Base-by-base conservation (phyloP, 78 protist genomes). In the Chrysochromulina parva region DNA sequence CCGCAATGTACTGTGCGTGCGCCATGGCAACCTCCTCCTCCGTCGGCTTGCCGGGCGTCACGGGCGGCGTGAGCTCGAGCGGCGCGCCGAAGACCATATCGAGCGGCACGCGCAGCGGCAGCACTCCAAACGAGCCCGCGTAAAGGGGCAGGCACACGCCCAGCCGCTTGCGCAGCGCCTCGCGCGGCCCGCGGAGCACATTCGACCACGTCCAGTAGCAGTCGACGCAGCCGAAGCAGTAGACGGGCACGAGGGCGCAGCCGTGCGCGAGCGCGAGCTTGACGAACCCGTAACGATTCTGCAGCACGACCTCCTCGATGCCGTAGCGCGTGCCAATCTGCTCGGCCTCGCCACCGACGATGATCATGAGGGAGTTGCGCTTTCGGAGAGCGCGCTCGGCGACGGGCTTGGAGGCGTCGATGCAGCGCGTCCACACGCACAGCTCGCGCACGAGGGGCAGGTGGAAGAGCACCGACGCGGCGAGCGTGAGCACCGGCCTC, bases 361-460 rank as follows among this genome's bases (percentile, higher is more conserved):
- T 10, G 9, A 80, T n/a, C 28, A 5, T 19, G 47, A 80, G 10
- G 10, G 57, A 47, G 55, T 3, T 1, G 28, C 85, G 55, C 20
- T 13, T 7, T 2, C 16, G 22, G 16, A 80, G 85, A 50, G 26
- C 66, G 11, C 26, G 53, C 85, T 26, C 66, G 55, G 85, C 85
- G 48, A 53, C 59, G 28, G 5, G 26, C 55, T 20, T 9, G 85
- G 55, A 6, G 14, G 85, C 85, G 85, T 80, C 85, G 66, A 80
- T 20, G 85, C 85, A 80, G 66, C 85, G 28, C 48, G 85, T 80
- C 85, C 85, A 80, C 7, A 80, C 55, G 85, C 5, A 1, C 9
- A 80, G 55, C 85, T 80, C 85, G 55, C 85, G 85, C 57, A 80
- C 85, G 66, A 80, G 10, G 50, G 85, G 85, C 11, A 80, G 55